Conservation (phyloP, 2,329 filamentous ascomycete genomes). For the Pyrenochaeta sp. region DNA sequence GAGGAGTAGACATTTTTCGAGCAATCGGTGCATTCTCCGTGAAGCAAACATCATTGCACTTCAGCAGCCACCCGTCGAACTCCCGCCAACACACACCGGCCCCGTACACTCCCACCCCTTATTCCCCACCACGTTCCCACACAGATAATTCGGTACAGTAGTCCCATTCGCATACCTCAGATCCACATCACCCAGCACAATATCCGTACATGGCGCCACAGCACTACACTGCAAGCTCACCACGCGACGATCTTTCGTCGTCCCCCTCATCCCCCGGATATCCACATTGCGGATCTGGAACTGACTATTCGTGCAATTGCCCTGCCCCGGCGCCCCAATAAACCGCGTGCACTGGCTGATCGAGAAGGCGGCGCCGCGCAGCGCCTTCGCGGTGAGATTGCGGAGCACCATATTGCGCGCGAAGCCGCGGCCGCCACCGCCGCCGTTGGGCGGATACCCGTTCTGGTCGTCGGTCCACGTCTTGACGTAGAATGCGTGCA, state of each 20-base stretch:
- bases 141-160: constrained; percentile 18
- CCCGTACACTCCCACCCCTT: constrained; percentile 31
- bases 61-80: constrained; percentile 26
- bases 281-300: constrained; percentile 51
- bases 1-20: too few species aligned
- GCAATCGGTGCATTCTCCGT: background rate
- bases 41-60: background rate
- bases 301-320: constrained; percentile 50
- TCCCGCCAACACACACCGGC: constrained; percentile 26
- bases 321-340: constrained; percentile 34
- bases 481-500: constrained; percentile 63
- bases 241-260: constrained; percentile 22
- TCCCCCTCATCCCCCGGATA: constrained; percentile 41
- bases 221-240: constrained; percentile 39
- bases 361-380: constrained; percentile 41
- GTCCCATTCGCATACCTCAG: constrained; percentile 25
- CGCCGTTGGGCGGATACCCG: constrained; percentile 65
- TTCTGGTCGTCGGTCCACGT: constrained; percentile 64
- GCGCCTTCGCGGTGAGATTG: constrained; percentile 38
- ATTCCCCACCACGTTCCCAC: constrained; percentile 25
- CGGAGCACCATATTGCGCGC: constrained; percentile 48
- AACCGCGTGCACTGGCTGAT: constrained; percentile 54
- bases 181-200: constrained; percentile 22
- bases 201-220: constrained; percentile 30
- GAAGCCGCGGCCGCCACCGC: constrained; percentile 62